Evolutionary conservation across 129 eudicot genomes (phyloP), one percentile per base, ranked within the genome.

Genomic region (Solidago caesia): DNA sequence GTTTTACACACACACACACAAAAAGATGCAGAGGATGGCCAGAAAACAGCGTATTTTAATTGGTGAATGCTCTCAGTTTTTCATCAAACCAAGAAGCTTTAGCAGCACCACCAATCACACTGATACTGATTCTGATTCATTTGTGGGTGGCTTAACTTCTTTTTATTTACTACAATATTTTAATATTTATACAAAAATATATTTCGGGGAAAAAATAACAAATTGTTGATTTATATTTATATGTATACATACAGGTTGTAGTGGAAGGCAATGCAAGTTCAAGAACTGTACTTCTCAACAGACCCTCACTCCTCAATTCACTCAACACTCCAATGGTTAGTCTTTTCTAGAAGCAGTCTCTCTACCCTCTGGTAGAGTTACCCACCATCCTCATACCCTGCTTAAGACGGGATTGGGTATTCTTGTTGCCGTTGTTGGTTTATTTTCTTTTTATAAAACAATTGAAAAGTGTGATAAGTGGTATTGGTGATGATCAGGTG

Each of bases 261-360:
- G 85, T 85, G 72, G 92, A 90, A 81, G 88, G 85, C 14, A 83
- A 83, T 70, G 81, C 68, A 58, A 41, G 62, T 67, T 83, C 89
- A 7, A 84, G 92, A 81, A 87, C 82, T 8, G 86, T 86, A 15
- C 64, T 90, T 77, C 90, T 90, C 53, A 87, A 90, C 75, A 77
- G 96, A 62, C 92, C 96, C 46, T 29, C 80, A 7, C 64, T 70
- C 47, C 92, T 89, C 47, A 89, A 89, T 74, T 85, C 96, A 44
- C 81, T 89, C 11, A 79, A 79, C 26, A 63, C 65, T 69, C 73
- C 92, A 21, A 58, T 81, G 85, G 96, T 89, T 13, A 11, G 70
- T 52, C 53, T 21, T 21, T 21, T 21, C 21, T n/a, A n/a, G n/a
- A n/a, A n/a, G n/a, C n/a, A n/a, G n/a, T n/a, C n/a, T n/a, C n/a